Conservation (phyloP, 2,329 filamentous ascomycete genomes). For the Ophiostoma populinum region DNA sequence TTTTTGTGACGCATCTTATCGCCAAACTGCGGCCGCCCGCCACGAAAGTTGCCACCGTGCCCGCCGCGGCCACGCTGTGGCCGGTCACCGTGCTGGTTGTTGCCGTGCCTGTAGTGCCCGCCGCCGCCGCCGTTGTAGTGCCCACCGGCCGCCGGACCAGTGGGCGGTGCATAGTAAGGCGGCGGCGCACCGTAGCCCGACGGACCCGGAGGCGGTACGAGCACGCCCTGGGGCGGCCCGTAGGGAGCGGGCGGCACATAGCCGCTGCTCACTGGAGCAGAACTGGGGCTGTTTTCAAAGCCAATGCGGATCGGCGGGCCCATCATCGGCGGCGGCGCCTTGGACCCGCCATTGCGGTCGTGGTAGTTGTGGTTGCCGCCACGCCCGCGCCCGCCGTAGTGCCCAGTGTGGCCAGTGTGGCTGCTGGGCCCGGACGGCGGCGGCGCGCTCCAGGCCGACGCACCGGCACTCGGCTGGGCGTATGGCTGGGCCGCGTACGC, state of each 20-base stretch:
- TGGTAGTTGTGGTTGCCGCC: conserved; percentile 26
- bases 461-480: conserved; percentile 17
- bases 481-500: conserved; percentile 6
- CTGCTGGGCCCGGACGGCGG: conserved; percentile 19
- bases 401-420: conserved; percentile 13
- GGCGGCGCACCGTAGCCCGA: conserved; percentile 15
- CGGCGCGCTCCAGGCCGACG: conserved; percentile 13
- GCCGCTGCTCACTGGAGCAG: conserved; percentile 28
- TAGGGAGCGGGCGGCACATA: conserved; percentile 21
- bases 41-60: conserved; percentile 17
- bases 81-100: conserved; percentile 14
- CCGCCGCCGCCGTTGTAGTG: conserved; percentile 19
- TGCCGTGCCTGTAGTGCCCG: conserved; percentile 17
- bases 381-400: conserved; percentile 22
- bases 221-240: conserved; percentile 14
- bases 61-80: conserved; percentile 20
- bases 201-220: conserved; percentile 11
- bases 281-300: conserved; percentile 23
- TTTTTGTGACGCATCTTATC: conserved; percentile 21
- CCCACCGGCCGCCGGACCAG: too few relatives aligned
- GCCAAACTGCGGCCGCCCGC: conserved; percentile 19
- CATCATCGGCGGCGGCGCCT: conserved; percentile 23
- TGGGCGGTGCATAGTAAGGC: too few relatives aligned
- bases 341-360: conserved; percentile 16
- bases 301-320: conserved; percentile 37